These are phyloP conservation scores for Leishmania turanica DNA, from an alignment of 208 protist genomes.

Conservation along the genomic window DNA sequence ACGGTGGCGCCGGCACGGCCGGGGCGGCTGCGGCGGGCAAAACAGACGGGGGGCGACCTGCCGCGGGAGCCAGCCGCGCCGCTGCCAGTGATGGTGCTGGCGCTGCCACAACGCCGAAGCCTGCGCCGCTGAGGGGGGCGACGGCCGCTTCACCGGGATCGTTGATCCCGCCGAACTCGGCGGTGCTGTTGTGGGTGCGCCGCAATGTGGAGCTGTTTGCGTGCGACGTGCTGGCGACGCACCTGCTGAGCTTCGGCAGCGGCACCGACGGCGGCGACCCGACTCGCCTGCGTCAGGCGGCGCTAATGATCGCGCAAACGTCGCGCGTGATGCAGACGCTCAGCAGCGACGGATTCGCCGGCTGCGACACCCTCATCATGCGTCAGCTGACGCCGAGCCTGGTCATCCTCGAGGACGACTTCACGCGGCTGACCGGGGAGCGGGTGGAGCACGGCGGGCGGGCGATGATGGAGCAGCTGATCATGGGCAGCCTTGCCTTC, in stretches of 20 bases:
- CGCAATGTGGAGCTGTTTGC: constrained; percentile 69
- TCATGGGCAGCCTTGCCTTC: constrained; percentile 46
- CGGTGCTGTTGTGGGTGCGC: constrained; percentile 80
- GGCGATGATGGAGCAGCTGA: constrained; percentile 73
- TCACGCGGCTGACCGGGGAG: constrained; percentile 50
- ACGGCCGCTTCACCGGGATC: not conserved
- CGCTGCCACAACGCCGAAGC: not conserved
- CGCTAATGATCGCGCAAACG: constrained; percentile 58
- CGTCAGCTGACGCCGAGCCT: constrained; percentile 72
- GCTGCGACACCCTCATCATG: constrained; percentile 72
- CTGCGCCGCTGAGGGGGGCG: not conserved
- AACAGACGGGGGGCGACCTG: not conserved
- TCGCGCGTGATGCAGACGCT: constrained; percentile 61
- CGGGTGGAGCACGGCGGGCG: constrained; percentile 54
- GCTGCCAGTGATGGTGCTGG: not conserved
- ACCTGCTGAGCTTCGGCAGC: constrained; percentile 78
- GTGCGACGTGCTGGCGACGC: constrained; percentile 63
- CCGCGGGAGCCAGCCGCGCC: not conserved
- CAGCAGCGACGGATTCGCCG: constrained; percentile 57
- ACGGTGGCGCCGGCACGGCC: not conserved
- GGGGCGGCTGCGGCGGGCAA: constrained; percentile 4
- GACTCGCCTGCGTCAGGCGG: constrained; percentile 74
- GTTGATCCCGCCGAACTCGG: constrained; percentile 69
- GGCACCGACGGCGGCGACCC: constrained; percentile 80
- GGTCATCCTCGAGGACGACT: constrained; percentile 72